These are phyloP conservation scores for Cryptococcus floricola DNA, from an alignment of 1,284 basidiomycete genomes.

Conservation along the genomic window DNA sequence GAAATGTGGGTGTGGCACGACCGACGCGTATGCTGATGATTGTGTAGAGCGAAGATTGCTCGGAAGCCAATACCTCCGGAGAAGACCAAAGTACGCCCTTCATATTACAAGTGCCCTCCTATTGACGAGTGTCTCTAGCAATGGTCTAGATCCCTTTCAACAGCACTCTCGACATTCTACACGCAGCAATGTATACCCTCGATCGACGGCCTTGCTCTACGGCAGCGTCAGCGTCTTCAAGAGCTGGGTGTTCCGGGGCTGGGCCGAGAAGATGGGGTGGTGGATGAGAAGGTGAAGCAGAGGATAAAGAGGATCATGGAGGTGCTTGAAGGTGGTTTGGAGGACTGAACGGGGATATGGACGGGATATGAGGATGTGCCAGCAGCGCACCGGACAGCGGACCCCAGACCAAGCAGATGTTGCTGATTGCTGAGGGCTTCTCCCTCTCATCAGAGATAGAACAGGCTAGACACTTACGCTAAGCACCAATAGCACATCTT, in stretches of 20 bases:
- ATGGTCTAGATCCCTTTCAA: conserved; percentile 23
- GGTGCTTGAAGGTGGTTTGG: conserved; percentile 36
- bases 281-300: conserved; percentile 15
- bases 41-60: conserved; percentile 31
- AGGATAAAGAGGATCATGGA: conserved; percentile 37
- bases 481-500: too few species aligned
- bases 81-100: conserved; percentile 9
- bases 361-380: not conserved
- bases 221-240: conserved; percentile 27
- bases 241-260: conserved; percentile 42
- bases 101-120: not conserved
- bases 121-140: conserved; percentile 10
- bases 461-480: too few species aligned
- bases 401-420: too few species aligned
- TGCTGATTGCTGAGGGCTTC: too few species aligned
- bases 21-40: not conserved
- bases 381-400: too few species aligned
- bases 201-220: conserved; percentile 32
- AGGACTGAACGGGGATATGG: conserved; percentile 13
- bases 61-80: conserved; percentile 28
- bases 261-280: conserved; percentile 10
- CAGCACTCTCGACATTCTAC: conserved; percentile 25
- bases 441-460: too few species aligned
- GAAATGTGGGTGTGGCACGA: conserved; percentile 26
- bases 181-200: conserved; percentile 24